Evolutionary conservation across 768 basidiomycete species (phyloP).

Genomic region (Pleurotus tuber-regium): DNA sequence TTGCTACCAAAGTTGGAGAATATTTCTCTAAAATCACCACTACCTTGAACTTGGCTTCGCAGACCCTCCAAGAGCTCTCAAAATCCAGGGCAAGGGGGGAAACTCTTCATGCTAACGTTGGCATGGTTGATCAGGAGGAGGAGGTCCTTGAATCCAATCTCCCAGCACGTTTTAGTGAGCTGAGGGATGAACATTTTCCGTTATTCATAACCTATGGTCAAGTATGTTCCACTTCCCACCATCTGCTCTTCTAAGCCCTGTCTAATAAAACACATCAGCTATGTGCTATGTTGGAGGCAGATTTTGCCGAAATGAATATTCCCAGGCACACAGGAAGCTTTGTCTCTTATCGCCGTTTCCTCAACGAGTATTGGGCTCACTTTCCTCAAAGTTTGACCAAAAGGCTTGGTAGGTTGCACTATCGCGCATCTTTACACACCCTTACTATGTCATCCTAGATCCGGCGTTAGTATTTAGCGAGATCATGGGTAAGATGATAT

Average conservation of each 20-base stretch:
- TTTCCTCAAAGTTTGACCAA: conserved; percentile 50
- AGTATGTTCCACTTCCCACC: conserved; percentile 30
- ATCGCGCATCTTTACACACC: background rate
- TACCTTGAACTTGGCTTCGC: conserved; percentile 36
- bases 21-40: conserved; percentile 54
- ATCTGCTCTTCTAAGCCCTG: background rate
- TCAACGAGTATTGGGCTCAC: conserved; percentile 55
- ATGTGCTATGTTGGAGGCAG: conserved; percentile 46
- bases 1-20: conserved; percentile 70
- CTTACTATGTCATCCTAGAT: conserved; percentile 34
- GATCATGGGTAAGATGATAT: conserved; percentile 50
- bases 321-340: conserved; percentile 14
- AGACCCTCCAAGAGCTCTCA: conserved; percentile 37
- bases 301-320: conserved; percentile 24
- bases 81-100: conserved; percentile 19
- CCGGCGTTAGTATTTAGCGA: conserved; percentile 63
- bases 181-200: conserved; percentile 63
- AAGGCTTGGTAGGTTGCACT: conserved; percentile 42
- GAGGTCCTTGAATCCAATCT: conserved; percentile 38
- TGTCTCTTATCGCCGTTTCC: conserved; percentile 48
- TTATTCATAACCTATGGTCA: conserved; percentile 66
- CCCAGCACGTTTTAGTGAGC: conserved; percentile 51
- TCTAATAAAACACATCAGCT: conserved; percentile 33
- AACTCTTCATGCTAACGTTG: conserved; percentile 14
- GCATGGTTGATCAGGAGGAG: conserved; percentile 41